A percentile compares a stretch with the other conserved stretches of the same genome.
Evolutionary conservation across 2,329 filamentous ascomycete species (phyloP).

Genomic region (Ophiostoma fasciatum): DNA sequence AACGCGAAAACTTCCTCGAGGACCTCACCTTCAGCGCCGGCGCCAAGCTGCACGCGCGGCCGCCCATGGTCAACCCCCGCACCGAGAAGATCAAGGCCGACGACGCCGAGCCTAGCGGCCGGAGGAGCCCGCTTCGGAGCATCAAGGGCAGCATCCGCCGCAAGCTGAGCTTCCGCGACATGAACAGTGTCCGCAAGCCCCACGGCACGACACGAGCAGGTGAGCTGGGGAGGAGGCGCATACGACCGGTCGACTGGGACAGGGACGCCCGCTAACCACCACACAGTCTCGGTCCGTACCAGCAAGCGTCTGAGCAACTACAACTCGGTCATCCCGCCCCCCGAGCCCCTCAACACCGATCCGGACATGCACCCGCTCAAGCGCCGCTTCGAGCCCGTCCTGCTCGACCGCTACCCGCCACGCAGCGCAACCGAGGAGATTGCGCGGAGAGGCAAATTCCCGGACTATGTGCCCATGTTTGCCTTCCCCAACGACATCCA

Average conservation of each 20-base stretch:
- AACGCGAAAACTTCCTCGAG: conserved; percentile 83
- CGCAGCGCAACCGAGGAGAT: conserved; percentile 68
- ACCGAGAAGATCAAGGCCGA: conserved; percentile 71
- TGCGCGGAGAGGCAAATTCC: conserved; percentile 69
- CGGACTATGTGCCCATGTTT: conserved; percentile 98
- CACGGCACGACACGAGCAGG: conserved; percentile 60
- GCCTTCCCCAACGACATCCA: conserved; percentile 97
- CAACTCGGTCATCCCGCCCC: conserved; percentile 90
- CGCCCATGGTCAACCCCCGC: conserved; percentile 62
- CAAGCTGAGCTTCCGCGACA: conserved; percentile 83
- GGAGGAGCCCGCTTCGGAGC: conserved; percentile 39
- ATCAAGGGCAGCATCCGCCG: conserved; percentile 77
- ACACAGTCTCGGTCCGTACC: conserved; percentile 50
- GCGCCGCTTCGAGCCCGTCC: conserved; percentile 86
- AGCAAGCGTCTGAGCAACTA: conserved; percentile 89
- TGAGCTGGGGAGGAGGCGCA: conserved; percentile 33
- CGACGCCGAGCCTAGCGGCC: conserved; percentile 38
- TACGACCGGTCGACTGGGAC: background rate
- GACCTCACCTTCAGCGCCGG: conserved; percentile 83
- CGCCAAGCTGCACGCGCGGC: conserved; percentile 54
- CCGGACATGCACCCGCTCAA: conserved; percentile 93
- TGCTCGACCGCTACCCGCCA: conserved; percentile 85
- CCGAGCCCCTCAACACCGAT: conserved; percentile 77
- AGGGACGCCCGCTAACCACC: conserved; percentile 11
- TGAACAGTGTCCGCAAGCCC: conserved; percentile 87